Base-by-base conservation (phyloP, 371 early-diverging fungal species). In the Phascolomyces articulosus region DNA sequence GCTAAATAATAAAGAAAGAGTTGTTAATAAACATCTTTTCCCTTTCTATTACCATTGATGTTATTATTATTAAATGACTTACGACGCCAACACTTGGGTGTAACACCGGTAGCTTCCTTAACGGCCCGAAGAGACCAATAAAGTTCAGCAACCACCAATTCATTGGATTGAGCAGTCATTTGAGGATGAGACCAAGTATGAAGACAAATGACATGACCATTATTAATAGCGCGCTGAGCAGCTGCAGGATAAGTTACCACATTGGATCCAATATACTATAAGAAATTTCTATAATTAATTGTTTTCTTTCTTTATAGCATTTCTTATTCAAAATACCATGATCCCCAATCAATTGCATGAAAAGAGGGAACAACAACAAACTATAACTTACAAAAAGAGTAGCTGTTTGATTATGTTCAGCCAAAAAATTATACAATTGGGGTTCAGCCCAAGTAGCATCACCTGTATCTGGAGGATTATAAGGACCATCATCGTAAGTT, bases 171-270 rank as follows among this genome's bases (percentile, higher is more conserved):
- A 27, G 81, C 68, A 27, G 87, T 85, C 79, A 88, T 78, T 21
- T 65, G 67, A 51, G 83, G 84, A 61, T 90, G 90, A 28, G 84
- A 79, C 87, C 87, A 87, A 15, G 87, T 85, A 58, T 87, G 87
- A 38, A 77, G 65, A 34, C 82, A 80, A 51, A 87, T 69, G 29
- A 67, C 68, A 40, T 83, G 80, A 21, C 85, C 80, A 65, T 79
- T 75, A 28, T 73, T 73, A 18, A 83, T 61, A 34, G 83, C 83
- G 62, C 83, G 75, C 47, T 69, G 68, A 23, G 78, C 83, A 58
- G 80, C 80, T 40, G 71, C 75, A 49, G 83, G 83, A 58, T 59
- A 75, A 10, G 75, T 78, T 0, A 66, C 68, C 21, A 83, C 80
- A 60, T 83, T 83, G 55, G 77, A 76, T 54, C 83, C 83, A 62